A percentile compares a stretch with the other conserved stretches of the same genome.
Evolutionary conservation across 805 yeast species (phyloP).

Genomic region (Metschnikowia picachoensis): DNA sequence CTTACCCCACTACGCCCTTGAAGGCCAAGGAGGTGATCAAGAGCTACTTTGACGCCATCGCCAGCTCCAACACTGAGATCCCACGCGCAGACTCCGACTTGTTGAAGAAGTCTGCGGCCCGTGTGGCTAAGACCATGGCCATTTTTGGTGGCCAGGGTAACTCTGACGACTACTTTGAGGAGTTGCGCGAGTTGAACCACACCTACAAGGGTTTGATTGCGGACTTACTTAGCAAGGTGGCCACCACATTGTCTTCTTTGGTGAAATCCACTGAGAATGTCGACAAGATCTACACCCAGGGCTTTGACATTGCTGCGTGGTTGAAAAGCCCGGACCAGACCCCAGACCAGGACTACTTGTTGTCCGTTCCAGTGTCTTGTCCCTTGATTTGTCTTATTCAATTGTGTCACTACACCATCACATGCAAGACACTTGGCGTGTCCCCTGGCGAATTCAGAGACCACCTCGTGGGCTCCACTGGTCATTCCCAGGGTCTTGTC

Average conservation of each 20-base stretch:
- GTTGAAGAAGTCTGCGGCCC: conserved; percentile 56
- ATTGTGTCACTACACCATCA: conserved; percentile 85
- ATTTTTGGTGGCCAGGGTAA: conserved; percentile 99
- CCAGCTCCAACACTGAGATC: conserved; percentile 25
- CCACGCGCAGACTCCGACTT: conserved; percentile 40
- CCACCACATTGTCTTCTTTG: conserved; percentile 61
- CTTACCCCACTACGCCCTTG: conserved; percentile 58
- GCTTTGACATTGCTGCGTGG: conserved; percentile 87
- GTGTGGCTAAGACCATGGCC: conserved; percentile 66
- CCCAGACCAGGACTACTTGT: conserved; percentile 83
- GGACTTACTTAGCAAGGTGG: conserved; percentile 68
- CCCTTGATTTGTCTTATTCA: conserved; percentile 97
- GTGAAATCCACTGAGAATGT: conserved; percentile 72
- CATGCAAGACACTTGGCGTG: conserved; percentile 78
- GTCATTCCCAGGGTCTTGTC: conserved; percentile 88
- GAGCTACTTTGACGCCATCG: conserved; percentile 57
- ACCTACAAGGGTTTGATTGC: conserved; percentile 71
- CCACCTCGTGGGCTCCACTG: conserved; percentile 70
- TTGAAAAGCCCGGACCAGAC: conserved; percentile 77
- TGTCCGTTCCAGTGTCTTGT: conserved; percentile 90
- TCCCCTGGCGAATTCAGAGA: conserved; percentile 85
- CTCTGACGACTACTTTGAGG: conserved; percentile 96
- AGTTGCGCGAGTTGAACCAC: conserved; percentile 78
- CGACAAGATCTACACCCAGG: conserved; percentile 88
- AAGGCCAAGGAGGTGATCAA: conserved; percentile 75